Conservation (phyloP, 176 grass and related monocot genomes). For the Raddia distichophylla region DNA sequence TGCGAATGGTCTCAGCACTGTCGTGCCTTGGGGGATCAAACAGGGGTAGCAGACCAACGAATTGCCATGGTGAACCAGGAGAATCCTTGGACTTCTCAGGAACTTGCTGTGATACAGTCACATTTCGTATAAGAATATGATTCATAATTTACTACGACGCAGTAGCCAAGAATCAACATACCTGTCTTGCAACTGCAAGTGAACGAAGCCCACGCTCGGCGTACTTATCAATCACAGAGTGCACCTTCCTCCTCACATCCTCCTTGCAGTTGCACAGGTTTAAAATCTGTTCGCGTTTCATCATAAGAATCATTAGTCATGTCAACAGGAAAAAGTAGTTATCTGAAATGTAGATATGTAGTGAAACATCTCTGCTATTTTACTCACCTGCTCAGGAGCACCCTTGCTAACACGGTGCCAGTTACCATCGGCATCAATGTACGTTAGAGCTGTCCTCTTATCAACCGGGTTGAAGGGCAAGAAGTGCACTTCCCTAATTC, state of each 20-base stretch:
- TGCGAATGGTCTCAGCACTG: constrained; percentile 98
- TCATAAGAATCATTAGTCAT: constrained; percentile 28
- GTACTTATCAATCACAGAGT: constrained; percentile 85
- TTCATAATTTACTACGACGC: not conserved
- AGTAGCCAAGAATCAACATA: constrained; percentile 26
- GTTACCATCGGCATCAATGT: constrained; percentile 71
- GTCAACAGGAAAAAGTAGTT: constrained; percentile 25
- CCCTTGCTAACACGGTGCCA: constrained; percentile 99
- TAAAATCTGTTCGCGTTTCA: constrained; percentile 67
- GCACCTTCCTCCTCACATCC: constrained; percentile 74
- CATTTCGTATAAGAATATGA: constrained; percentile 35
- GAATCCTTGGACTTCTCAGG: constrained; percentile 87
- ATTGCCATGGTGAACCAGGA: constrained; percentile 84
- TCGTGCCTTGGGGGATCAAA: constrained; percentile 98
- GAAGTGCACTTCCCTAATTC: constrained; percentile 95
- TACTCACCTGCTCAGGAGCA: constrained; percentile 88
- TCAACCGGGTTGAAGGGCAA: constrained; percentile 98
- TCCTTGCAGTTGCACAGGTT: constrained; percentile 86
- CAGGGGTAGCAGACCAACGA: constrained; percentile 86
- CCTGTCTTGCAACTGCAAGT: constrained; percentile 92
- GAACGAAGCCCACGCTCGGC: constrained; percentile 97
- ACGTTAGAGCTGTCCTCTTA: constrained; percentile 97
- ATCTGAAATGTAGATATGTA: not conserved
- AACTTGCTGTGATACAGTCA: constrained; percentile 71
- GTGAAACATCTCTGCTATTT: not conserved